Conservation (phyloP, 306 rosid species). For the Biancaea sappan region DNA sequence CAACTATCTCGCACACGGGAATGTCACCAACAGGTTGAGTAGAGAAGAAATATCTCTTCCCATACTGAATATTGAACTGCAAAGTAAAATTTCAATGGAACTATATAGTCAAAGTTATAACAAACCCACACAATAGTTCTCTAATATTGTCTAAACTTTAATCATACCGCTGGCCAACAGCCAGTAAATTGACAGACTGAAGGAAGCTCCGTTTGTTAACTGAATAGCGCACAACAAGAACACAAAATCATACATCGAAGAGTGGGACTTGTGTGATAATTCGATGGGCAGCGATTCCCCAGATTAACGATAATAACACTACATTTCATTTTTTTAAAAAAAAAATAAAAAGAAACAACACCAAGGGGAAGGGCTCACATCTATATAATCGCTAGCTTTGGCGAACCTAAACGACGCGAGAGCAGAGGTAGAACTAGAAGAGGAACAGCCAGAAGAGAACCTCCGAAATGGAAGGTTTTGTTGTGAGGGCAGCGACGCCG, state of each 20-base stretch:
- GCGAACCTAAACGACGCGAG: background rate
- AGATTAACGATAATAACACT: no score
- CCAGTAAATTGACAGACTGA: no score
- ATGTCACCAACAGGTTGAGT: conserved; percentile 47
- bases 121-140: background rate
- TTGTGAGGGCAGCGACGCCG: background rate
- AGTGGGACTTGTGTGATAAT: no score
- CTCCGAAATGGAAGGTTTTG: no score
- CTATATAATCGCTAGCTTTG: background rate
- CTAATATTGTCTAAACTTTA: background rate
- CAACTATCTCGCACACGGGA: conserved; percentile 52
- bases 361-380: background rate
- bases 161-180: no score
- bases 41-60: conserved; percentile 52
- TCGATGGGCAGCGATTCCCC: no score
- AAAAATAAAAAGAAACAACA: no score
- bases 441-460: no score
- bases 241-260: no score
- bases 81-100: background rate
- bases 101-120: background rate
- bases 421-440: background rate
- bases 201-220: no score
- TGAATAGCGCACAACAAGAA: no score
- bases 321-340: no score
- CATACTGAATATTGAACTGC: conserved; percentile 39